Evolutionary conservation across 2,329 filamentous ascomycete species (phyloP).

Genomic region (Fusarium dlaminii): DNA sequence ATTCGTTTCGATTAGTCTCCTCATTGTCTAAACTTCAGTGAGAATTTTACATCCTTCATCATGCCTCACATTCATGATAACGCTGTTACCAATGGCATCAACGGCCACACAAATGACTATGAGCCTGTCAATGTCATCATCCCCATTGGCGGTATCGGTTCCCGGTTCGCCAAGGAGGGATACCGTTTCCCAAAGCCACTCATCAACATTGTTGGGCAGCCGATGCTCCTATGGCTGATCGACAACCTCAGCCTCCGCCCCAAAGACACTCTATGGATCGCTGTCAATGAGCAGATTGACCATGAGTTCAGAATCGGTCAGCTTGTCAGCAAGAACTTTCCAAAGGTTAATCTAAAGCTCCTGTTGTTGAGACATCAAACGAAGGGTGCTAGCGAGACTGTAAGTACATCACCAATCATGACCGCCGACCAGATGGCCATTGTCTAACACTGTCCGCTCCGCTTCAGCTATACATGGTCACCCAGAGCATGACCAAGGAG

Average conservation of each 20-base stretch:
- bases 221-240: not conserved
- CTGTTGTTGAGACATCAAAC: not conserved
- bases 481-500: not conserved
- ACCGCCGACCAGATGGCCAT: not conserved
- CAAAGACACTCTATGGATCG: not conserved
- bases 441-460: not conserved
- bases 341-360: not conserved
- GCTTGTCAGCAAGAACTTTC: not conserved
- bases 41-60: not conserved
- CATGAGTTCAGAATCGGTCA: not conserved
- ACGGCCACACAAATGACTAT: not conserved
- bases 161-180: not conserved
- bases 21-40: not conserved
- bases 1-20: not conserved
- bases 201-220: not conserved
- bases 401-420: not conserved
- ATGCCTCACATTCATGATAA: not conserved
- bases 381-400: not conserved
- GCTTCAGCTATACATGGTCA: not conserved
- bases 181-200: not conserved
- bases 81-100: not conserved
- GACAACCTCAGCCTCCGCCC: not conserved
- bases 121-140: not conserved
- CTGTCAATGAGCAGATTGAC: not conserved
- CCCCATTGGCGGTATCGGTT: not conserved